Percentiles rank a stretch among this genome's conserved stretches.
Conservation (phyloP, 352 stramenopile genomes). For the Phytophthora brassicae region DNA sequence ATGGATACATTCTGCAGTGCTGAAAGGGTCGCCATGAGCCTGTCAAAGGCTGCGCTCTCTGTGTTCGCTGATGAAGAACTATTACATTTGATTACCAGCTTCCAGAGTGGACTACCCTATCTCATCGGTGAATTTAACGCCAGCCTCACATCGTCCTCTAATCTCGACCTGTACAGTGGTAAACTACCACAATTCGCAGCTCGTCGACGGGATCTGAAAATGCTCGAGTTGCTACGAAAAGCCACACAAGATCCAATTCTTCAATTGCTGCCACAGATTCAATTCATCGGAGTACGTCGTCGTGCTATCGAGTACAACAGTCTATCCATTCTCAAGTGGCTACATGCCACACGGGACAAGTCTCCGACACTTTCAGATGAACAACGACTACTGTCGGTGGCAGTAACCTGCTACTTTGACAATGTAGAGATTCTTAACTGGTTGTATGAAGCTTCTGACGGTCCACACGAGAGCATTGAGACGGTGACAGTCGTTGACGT, state of each 20-base stretch:
- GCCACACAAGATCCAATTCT: slow-evolving; percentile 8
- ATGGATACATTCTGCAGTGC: slow-evolving; percentile 5
- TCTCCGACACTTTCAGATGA: slow-evolving; percentile 19
- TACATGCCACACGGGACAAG: slow-evolving; percentile 24
- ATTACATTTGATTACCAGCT: slow-evolving; percentile 29
- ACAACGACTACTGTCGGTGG: slow-evolving; percentile 12
- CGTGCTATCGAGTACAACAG: slow-evolving; percentile 35
- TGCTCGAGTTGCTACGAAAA: slow-evolving; percentile 21
- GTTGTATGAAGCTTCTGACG: slow-evolving; percentile 18
- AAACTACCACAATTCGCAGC: slow-evolving; percentile 32
- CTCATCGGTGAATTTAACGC: slow-evolving; percentile 23
- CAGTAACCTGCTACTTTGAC: slow-evolving; percentile 37
- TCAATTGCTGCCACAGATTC: slow-evolving; percentile 15
- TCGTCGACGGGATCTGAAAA: slow-evolving; percentile 23
- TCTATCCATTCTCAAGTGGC: slow-evolving; percentile 28
- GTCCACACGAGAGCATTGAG: slow-evolving; percentile 13
- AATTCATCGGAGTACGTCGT: slow-evolving; percentile 30
- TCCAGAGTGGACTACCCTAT: slow-evolving; percentile 29
- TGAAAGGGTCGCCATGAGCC: slow-evolving; percentile 4
- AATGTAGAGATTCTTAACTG: slow-evolving; percentile 29
- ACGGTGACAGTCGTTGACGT: slow-evolving; percentile 22
- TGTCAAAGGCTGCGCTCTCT: slow-evolving; percentile 11
- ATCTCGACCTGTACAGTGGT: slow-evolving; percentile 21
- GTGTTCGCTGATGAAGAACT: slow-evolving; percentile 25
- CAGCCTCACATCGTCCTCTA: slow-evolving; percentile 16